Evolutionary conservation across 345 rosid genomes (phyloP).

Genomic region (Dipteronia sinensis): DNA sequence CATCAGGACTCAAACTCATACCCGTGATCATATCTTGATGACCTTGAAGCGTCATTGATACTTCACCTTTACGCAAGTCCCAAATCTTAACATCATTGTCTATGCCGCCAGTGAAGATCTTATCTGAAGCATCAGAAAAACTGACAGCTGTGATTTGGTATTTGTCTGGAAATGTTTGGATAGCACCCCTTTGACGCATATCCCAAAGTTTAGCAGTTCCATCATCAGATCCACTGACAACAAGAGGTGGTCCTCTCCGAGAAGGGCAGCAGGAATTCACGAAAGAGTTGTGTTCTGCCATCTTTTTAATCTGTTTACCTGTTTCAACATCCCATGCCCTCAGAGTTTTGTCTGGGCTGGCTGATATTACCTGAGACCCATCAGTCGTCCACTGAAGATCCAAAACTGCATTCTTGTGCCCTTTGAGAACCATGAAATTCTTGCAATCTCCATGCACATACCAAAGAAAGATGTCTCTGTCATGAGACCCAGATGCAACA

Average conservation of each 20-base stretch:
- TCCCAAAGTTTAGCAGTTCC: conserved; percentile 99
- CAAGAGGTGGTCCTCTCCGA: conserved; percentile 86
- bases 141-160: conserved; percentile 95
- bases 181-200: conserved; percentile 98
- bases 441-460: conserved; percentile 89
- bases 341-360: conserved; percentile 92
- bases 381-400: conserved; percentile 96
- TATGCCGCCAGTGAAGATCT: conserved; percentile 89
- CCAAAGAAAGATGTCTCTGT: conserved; percentile 93
- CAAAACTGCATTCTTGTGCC: conserved; percentile 91
- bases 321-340: conserved; percentile 96
- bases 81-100: conserved; percentile 87
- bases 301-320: conserved; percentile 92
- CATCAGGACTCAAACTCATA: conserved; percentile 94
- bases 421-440: conserved; percentile 91
- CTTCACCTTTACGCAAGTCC: conserved; percentile 94
- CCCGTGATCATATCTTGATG: conserved; percentile 95
- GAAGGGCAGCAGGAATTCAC: conserved; percentile 95
- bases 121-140: conserved; percentile 95
- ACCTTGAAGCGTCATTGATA: conserved; percentile 87
- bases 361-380: conserved; percentile 85
- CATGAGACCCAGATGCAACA: conserved; percentile 95
- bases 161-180: conserved; percentile 94
- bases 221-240: conserved; percentile 94
- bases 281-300: conserved; percentile 92